Evolutionary conservation across 176 grass and related monocot species (phyloP).

Genomic region (Triticum timopheevii): DNA sequence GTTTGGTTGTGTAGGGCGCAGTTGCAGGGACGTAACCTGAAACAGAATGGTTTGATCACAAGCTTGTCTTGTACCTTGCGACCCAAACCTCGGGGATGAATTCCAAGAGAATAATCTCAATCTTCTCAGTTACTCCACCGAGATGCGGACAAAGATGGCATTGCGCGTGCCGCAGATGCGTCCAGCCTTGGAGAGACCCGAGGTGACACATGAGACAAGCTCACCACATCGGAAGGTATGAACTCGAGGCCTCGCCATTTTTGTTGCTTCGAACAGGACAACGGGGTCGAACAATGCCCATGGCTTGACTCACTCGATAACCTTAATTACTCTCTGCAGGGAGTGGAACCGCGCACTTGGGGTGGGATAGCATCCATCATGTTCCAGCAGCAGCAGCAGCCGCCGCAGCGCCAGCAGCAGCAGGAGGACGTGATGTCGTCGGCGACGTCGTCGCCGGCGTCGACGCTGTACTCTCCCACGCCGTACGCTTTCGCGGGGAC

Average conservation of each 20-base stretch:
- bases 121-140: constrained; percentile 37
- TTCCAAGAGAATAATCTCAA: constrained; percentile 47
- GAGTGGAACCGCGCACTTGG: not conserved
- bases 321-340: constrained; percentile 17
- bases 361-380: not conserved
- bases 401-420: not conserved
- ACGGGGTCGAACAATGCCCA: constrained; percentile 13
- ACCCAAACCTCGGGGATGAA: constrained; percentile 28
- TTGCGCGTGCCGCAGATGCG: constrained; percentile 30
- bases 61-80: constrained; percentile 28
- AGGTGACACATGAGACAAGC: constrained; percentile 21
- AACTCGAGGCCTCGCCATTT: constrained; percentile 25
- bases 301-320: constrained; percentile 2
- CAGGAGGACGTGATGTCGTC: constrained; percentile 37
- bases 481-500: not conserved
- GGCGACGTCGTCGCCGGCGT: constrained; percentile 47
- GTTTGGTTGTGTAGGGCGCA: not conserved
- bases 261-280: constrained; percentile 21
- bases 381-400: constrained; percentile 6
- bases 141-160: constrained; percentile 31
- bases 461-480: constrained; percentile 39
- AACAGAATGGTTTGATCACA: constrained; percentile 37
- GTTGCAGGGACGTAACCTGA: not conserved
- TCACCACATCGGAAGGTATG: constrained; percentile 34
- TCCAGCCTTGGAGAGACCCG: not conserved